Evolutionary conservation across 2,329 filamentous ascomycete genomes (phyloP).

Genomic region (Beauveria rudraprayagi): DNA sequence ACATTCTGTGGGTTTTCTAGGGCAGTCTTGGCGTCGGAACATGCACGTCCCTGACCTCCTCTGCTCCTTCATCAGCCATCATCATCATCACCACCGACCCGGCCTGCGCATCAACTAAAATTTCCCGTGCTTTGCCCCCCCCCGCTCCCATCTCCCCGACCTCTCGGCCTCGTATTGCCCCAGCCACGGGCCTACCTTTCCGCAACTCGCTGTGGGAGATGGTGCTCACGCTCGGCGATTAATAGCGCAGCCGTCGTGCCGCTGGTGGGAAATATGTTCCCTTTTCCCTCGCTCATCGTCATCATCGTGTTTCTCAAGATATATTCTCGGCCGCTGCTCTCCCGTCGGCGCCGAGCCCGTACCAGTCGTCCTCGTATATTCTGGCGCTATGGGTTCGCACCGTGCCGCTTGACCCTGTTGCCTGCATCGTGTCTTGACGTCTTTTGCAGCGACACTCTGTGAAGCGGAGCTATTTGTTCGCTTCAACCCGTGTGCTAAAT

Average conservation of each 20-base stretch:
- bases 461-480: not conserved
- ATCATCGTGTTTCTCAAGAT: not conserved
- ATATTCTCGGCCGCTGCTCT: not conserved
- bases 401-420: not conserved
- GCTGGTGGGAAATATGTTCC: not conserved
- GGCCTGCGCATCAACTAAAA: not conserved
- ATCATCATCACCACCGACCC: not conserved
- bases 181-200: not conserved
- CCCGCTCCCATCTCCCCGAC: not conserved
- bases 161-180: conserved; percentile 4
- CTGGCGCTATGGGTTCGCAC: not conserved
- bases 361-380: not conserved
- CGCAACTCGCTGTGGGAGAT: not conserved
- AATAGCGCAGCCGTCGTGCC: not conserved
- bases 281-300: not conserved
- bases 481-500: too few relatives aligned
- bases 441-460: not conserved
- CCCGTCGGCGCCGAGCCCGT: not conserved
- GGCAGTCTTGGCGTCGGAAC: not conserved
- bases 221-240: not conserved
- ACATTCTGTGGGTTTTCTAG: not conserved
- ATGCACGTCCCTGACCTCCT: not conserved
- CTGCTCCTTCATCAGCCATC: not conserved
- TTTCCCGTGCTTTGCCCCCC: not conserved
- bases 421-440: not conserved